These are phyloP conservation scores for Microdochium bolleyi DNA, from an alignment of 2,329 filamentous ascomycete genomes.

Conservation along the genomic window DNA sequence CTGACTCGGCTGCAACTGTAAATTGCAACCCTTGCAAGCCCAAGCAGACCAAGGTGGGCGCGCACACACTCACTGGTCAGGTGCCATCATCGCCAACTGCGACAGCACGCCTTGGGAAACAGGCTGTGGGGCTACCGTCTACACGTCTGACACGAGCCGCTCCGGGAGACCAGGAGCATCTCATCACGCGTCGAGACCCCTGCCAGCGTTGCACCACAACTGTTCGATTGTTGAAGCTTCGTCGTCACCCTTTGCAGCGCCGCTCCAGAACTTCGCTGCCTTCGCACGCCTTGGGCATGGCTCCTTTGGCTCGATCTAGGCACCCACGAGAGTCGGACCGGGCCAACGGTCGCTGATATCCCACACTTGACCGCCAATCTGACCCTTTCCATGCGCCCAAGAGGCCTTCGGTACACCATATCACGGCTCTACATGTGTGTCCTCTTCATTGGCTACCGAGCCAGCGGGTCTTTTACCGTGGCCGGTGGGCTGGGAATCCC, in stretches of 20 bases:
- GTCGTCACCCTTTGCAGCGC: neutral
- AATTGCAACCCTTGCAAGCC: neutral
- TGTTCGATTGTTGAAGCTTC: neutral
- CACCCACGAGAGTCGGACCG: neutral
- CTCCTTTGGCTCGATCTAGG: neutral
- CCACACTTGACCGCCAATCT: neutral
- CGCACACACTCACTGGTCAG: neutral
- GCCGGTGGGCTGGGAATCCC: neutral
- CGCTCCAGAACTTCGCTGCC: neutral
- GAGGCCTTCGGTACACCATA: neutral
- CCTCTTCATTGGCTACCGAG: neutral
- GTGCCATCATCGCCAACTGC: neutral
- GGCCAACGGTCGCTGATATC: neutral
- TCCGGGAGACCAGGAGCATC: neutral
- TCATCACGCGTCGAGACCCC: neutral
- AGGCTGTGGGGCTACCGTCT: neutral
- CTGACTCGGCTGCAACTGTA: too few species aligned
- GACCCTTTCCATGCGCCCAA: neutral
- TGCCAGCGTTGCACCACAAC: neutral
- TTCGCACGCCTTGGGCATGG: too few species aligned
- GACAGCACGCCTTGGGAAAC: neutral
- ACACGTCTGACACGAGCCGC: neutral
- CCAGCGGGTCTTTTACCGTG: neutral
- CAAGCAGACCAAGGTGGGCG: neutral
- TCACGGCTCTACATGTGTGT: neutral